A percentile compares a stretch with the other conserved stretches of the same genome.
phyloP scores from a whole-genome alignment of 1,139 yeast genomes.

The Yamadazyma aaseri region DNA sequence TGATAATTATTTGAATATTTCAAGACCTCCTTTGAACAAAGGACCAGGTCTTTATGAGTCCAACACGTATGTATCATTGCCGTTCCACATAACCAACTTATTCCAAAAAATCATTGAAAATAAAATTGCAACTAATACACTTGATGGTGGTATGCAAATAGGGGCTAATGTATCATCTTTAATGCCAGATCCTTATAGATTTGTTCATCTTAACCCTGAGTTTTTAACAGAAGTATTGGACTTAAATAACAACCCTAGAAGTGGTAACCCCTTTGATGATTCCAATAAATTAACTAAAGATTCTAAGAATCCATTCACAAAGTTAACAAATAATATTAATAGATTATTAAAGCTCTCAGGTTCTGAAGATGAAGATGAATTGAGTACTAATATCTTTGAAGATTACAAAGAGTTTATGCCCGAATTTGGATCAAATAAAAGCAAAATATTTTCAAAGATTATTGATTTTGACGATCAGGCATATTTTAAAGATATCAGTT shows the following conservation, averaged over 20 bases:
- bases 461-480: conserved; percentile 24
- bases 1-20: conserved; percentile 34
- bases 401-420: conserved; percentile 8
- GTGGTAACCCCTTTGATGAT: conserved; percentile 8
- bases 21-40: conserved; percentile 35
- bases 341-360: conserved; percentile 23
- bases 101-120: conserved; percentile 27
- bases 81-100: conserved; percentile 36
- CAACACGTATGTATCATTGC: conserved; percentile 43
- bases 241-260: conserved; percentile 13
- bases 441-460: conserved; percentile 19
- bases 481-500: conserved; percentile 21
- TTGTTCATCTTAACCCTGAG: conserved; percentile 56
- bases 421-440: conserved; percentile 5
- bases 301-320: conserved; percentile 31
- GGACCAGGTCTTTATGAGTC: conserved; percentile 29
- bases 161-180: conserved; percentile 58
- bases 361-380: conserved; percentile 1
- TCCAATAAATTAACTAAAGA: conserved; percentile 8
- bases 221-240: conserved; percentile 37
- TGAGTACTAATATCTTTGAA: conserved; percentile 4
- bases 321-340: conserved; percentile 33
- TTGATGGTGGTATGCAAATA: conserved; percentile 50
- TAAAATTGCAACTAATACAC: conserved; percentile 26
- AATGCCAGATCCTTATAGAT: conserved; percentile 50